Percentiles rank a stretch among this genome's conserved stretches.
phyloP scores from a whole-genome alignment of 768 basidiomycete species.

The Russula virescens region DNA sequence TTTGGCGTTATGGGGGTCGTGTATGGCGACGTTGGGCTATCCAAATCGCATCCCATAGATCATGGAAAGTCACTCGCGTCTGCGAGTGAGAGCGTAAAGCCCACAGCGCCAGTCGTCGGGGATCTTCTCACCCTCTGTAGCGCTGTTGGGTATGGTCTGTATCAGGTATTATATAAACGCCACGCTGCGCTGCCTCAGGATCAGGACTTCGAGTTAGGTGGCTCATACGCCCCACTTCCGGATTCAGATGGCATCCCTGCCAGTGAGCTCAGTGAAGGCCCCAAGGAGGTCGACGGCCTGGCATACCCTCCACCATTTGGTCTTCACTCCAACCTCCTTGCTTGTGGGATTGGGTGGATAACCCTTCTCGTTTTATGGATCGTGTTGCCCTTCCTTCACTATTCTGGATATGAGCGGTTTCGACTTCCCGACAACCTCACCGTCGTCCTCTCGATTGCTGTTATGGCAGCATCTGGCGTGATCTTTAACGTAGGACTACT shows the following conservation, averaged over 20 bases:
- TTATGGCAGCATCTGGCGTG: conserved; percentile 67
- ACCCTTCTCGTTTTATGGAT: conserved; percentile 76
- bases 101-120: conserved; percentile 59
- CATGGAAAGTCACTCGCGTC: conserved; percentile 12
- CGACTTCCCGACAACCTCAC: conserved; percentile 47
- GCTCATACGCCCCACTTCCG: conserved; percentile 42
- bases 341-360: conserved; percentile 69
- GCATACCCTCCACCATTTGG: conserved; percentile 70
- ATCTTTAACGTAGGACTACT: conserved; percentile 83
- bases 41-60: conserved; percentile 26
- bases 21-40: conserved; percentile 53
- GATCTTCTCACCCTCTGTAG: conserved; percentile 67
- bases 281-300: conserved; percentile 7
- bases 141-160: conserved; percentile 66
- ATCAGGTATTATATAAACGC: conserved; percentile 83
- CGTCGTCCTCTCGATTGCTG: conserved; percentile 49
- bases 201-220: conserved; percentile 42
- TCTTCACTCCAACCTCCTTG: conserved; percentile 77
- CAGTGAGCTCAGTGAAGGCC: conserved; percentile 25
- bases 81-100: conserved; percentile 19
- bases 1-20: conserved; percentile 75
- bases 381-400: conserved; percentile 69
- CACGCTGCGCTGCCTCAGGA: conserved; percentile 67
- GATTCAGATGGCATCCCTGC: conserved; percentile 32
- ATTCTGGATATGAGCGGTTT: conserved; percentile 58